phyloP scores from a whole-genome alignment of 1,284 basidiomycete species.

The Leccinum angustisporum region DNA sequence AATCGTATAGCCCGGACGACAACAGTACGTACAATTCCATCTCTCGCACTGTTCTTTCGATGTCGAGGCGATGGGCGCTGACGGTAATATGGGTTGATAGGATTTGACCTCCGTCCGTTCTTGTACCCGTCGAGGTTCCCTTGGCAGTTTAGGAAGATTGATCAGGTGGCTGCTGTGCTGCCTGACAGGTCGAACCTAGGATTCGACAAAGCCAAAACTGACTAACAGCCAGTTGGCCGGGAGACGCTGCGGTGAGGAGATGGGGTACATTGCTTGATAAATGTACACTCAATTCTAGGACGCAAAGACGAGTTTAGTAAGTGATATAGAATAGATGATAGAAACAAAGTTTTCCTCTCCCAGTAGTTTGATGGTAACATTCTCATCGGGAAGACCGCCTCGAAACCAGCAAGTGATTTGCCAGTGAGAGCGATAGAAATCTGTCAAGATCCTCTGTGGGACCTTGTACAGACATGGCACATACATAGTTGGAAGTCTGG shows the following conservation, averaged over 20 bases:
- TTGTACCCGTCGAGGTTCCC: constrained; percentile 92
- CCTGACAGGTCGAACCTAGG: constrained; percentile 64
- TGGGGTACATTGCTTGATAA: constrained; percentile 5
- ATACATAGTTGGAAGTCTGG: too few species aligned
- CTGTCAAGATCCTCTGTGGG: too few species aligned
- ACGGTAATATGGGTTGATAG: constrained; percentile 39
- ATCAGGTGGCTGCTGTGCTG: constrained; percentile 72
- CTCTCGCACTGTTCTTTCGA: background rate
- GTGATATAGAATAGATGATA: background rate
- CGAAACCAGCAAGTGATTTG: too few species aligned
- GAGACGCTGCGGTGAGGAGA: background rate
- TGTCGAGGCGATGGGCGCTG: constrained; percentile 3
- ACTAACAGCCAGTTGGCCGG: constrained; percentile 37
- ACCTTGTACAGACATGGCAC: too few species aligned
- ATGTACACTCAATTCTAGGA: constrained; percentile 16
- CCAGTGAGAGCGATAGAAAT: too few species aligned
- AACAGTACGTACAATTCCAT: constrained; percentile 64
- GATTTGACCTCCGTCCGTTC: constrained; percentile 95
- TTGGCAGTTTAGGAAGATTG: constrained; percentile 96
- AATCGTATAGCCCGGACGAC: constrained; percentile 95
- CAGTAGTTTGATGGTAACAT: too few species aligned
- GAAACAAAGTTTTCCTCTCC: background rate
- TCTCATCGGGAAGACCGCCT: too few species aligned
- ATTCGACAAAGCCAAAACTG: constrained; percentile 41
- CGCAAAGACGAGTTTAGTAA: constrained; percentile 1